Conservation (phyloP, 345 rosid species). For the Odontarrhena argentea region DNA sequence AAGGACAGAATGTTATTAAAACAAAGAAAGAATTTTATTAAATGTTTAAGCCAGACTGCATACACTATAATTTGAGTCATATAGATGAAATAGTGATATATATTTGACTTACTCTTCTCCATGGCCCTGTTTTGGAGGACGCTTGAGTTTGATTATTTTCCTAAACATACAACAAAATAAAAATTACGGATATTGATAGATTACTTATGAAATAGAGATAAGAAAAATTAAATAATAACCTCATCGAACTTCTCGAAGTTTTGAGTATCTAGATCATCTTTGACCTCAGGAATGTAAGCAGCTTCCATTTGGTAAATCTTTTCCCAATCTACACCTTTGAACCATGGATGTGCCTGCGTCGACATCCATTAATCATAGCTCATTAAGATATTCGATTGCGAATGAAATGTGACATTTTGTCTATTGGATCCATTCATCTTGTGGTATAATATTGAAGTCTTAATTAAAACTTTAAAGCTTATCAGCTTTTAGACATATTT, state of each 20-base stretch:
- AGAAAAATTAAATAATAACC: conserved; percentile 36
- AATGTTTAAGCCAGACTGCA: background rate
- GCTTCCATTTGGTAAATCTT: conserved; percentile 82
- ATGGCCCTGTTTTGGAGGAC: conserved; percentile 66
- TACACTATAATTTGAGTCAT: background rate
- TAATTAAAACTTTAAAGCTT: background rate
- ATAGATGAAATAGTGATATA: background rate
- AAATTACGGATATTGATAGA: background rate
- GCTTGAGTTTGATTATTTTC: conserved; percentile 44
- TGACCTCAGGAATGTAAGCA: conserved; percentile 87
- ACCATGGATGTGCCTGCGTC: conserved; percentile 82
- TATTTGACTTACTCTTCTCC: conserved; percentile 66
- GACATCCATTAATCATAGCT: conserved; percentile 16
- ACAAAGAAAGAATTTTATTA: background rate
- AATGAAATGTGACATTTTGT: conserved; percentile 18
- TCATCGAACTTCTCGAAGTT: conserved; percentile 94
- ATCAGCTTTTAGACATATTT: too few species aligned
- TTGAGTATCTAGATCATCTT: conserved; percentile 91
- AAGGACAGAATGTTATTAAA: too few species aligned
- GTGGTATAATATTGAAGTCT: background rate
- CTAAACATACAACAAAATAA: conserved; percentile 31
- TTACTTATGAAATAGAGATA: background rate
- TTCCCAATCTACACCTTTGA: conserved; percentile 74
- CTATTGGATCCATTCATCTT: conserved; percentile 31
- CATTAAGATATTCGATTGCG: too few species aligned